Percentiles rank a stretch among this genome's conserved stretches.
These are phyloP conservation scores for Thermochaetoides thermophila DNA, from an alignment of 495 filamentous ascomycete genomes.

Conservation along the genomic window DNA sequence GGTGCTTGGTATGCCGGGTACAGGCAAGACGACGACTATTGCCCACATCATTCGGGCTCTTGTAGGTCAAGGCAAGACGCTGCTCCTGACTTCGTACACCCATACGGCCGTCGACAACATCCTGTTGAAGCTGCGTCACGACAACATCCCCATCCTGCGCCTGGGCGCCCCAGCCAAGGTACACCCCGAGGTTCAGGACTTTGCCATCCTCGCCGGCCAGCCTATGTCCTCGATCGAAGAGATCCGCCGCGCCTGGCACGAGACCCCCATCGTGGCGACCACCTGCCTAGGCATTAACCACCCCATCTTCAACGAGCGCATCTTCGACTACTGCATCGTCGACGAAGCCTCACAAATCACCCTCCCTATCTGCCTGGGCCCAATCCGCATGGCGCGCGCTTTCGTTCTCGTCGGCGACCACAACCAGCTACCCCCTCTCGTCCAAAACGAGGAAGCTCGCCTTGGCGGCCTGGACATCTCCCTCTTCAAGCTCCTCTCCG, in stretches of 20 bases:
- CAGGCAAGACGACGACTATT: conserved; percentile 95
- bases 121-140: conserved; percentile 70
- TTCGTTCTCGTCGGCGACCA: conserved; percentile 96
- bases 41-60: conserved; percentile 91
- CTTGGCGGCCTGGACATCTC: conserved; percentile 82
- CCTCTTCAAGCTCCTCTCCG: conserved; percentile 83
- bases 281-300: conserved; percentile 89
- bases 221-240: conserved; percentile 66
- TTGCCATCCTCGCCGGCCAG: conserved; percentile 59
- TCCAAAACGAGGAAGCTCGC: conserved; percentile 78
- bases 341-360: conserved; percentile 98
- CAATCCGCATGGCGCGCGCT: conserved; percentile 81
- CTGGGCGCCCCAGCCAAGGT: conserved; percentile 73
- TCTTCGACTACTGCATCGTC: conserved; percentile 96
- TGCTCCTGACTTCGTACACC: conserved; percentile 87
- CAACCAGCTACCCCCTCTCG: conserved; percentile 84
- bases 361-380: conserved; percentile 80
- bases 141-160: conserved; percentile 66
- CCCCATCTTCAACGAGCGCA: conserved; percentile 69
- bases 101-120: conserved; percentile 98
- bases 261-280: conserved; percentile 77
- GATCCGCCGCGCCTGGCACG: conserved; percentile 64
- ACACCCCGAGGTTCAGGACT: conserved; percentile 70
- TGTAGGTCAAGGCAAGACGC: conserved; percentile 77
- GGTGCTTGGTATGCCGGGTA: conserved; percentile 93